Base-by-base conservation (phyloP, 2,329 filamentous ascomycete species). In the Fusarium hainanense region DNA sequence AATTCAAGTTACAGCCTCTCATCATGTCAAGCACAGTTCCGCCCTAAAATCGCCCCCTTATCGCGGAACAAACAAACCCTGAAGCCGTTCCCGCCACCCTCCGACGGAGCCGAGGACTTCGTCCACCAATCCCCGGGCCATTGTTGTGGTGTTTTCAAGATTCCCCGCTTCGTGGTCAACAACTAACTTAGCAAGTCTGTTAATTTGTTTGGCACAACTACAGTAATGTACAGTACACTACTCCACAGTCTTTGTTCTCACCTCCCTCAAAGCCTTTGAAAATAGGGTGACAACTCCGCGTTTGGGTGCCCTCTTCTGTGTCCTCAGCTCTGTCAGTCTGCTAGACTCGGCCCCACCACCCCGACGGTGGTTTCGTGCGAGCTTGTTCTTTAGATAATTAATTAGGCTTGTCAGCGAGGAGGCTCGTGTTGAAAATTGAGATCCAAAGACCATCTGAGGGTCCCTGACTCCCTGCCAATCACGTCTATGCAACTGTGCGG, bases 71-170 rank as follows among this genome's bases (percentile, higher is more conserved):
- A 66, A 57, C 63, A 75, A 66, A 50, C 69, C 71, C 70, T 73
- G 71, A 44, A 55, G 69, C 62, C 62, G 58, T 73, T 75, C 73
- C 73, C 73, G 73, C 73, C 73, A 75, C 73, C 63, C 71, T 66
- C 71, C 69, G 67, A 74, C 73, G 73, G 71, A 74, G 73, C 71
- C 73, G 71, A 74, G 70, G 69, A 58, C 64, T 55, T 70, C 66
- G 54, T 54, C 68, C 59, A 72, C 70, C 71, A 70, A 75, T 63
- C 70, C 69, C 69, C 41, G 41, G 54, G 58, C 54, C 37, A 65
- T 59, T 63, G 34, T 51, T 41, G 56, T 60, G 57, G 63, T 64
- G 43, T 51, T 63, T 65, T 63, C 43, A 68, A 37, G 48, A 71
- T 64, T 54, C 71, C 73, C 69, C 72, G 65, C 69, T 73, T 69